phyloP scores from a whole-genome alignment of 108 stramenopile genomes.

The Licmophora abbreviata region DNA sequence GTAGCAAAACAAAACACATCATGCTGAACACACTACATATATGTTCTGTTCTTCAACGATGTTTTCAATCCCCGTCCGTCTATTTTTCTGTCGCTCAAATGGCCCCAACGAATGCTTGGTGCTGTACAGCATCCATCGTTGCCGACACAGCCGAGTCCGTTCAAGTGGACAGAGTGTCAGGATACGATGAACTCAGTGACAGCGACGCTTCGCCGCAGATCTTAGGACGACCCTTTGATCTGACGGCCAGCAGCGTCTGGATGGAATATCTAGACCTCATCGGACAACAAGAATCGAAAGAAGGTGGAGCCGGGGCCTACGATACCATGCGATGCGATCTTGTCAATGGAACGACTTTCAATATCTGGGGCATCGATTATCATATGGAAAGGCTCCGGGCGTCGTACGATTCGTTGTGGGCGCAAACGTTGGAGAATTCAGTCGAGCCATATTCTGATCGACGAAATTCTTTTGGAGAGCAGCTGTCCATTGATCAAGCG shows the following conservation, averaged over 20 bases:
- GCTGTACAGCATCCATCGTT: too few species aligned
- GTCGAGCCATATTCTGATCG: not conserved
- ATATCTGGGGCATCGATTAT: constrained; percentile 38
- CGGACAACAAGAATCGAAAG: constrained; percentile 14
- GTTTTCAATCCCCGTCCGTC: too few species aligned
- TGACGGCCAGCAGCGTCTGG: constrained; percentile 25
- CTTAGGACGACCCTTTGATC: constrained; percentile 10
- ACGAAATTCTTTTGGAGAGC: not conserved
- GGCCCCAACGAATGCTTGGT: too few species aligned
- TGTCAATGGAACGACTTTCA: not conserved
- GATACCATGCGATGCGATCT: constrained; percentile 31
- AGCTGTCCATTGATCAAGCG: constrained; percentile 5
- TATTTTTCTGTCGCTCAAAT: too few species aligned
- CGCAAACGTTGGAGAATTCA: too few species aligned
- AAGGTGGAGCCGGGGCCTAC: constrained; percentile 33
- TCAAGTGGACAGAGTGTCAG: too few species aligned
- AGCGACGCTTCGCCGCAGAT: too few species aligned
- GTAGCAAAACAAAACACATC: too few species aligned
- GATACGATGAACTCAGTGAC: too few species aligned
- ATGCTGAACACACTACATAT: too few species aligned
- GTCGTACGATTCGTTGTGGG: constrained; percentile 25
- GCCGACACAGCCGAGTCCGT: too few species aligned
- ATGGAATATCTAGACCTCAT: constrained; percentile 33
- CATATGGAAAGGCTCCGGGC: constrained; percentile 33
- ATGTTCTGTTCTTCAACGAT: too few species aligned